These are phyloP conservation scores for Aspergillus wentii DNA, from an alignment of 495 filamentous ascomycete species.

Conservation along the genomic window DNA sequence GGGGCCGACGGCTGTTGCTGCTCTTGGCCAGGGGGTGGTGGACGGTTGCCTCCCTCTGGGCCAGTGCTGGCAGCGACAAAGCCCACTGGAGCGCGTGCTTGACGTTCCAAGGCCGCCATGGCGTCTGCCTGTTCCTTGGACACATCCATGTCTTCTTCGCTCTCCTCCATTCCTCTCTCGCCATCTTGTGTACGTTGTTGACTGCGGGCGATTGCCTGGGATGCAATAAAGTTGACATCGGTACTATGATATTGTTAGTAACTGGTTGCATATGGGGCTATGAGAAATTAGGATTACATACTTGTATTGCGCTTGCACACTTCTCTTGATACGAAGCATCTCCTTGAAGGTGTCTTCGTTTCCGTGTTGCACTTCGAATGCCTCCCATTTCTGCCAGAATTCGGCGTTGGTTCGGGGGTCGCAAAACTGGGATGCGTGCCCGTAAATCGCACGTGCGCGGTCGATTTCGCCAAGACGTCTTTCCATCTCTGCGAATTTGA, in stretches of 20 bases:
- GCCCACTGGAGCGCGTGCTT: constrained; percentile 81
- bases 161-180: constrained; percentile 25
- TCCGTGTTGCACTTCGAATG: constrained; percentile 93
- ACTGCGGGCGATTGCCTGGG: constrained; percentile 82
- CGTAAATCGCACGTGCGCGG: constrained; percentile 89
- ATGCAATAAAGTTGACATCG: constrained; percentile 97
- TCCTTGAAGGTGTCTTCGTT: constrained; percentile 99
- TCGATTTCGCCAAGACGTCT: constrained; percentile 94
- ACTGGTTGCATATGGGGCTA: constrained; percentile 1
- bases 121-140: constrained; percentile 65
- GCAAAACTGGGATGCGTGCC: constrained; percentile 94
- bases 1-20: constrained; percentile 37
- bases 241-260: constrained; percentile 49
- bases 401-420: constrained; percentile 83
- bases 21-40: constrained; percentile 33
- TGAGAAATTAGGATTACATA: constrained; percentile 28
- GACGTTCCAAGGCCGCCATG: constrained; percentile 86
- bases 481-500: constrained; percentile 99
- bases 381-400: constrained; percentile 97
- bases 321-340: constrained; percentile 96
- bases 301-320: constrained; percentile 96
- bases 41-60: constrained; percentile 65
- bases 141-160: constrained; percentile 40
- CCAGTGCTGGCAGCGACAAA: constrained; percentile 86
- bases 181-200: constrained; percentile 53